Conservation (phyloP, 2,329 filamentous ascomycete species). For the Phoma sp. region DNA sequence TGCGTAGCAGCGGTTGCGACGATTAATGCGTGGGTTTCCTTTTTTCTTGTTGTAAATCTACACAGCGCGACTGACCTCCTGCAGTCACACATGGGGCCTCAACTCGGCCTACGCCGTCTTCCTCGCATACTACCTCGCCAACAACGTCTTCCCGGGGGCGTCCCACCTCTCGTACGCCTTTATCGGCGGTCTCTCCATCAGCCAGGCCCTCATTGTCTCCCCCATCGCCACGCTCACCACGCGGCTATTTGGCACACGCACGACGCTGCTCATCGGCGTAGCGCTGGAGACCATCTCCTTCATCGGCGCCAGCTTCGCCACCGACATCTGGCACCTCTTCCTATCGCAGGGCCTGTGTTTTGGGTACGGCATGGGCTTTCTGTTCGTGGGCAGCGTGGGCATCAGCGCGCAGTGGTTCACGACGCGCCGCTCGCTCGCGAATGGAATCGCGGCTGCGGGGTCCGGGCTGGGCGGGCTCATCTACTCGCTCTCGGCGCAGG, state of each 20-base stretch:
- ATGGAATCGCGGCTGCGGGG: slow-evolving; percentile 71
- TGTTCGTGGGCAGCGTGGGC: slow-evolving; percentile 72
- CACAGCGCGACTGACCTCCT: neutral
- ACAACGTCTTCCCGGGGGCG: slow-evolving; percentile 67
- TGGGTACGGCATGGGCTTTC: slow-evolving; percentile 78
- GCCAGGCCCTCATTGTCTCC: slow-evolving; percentile 69
- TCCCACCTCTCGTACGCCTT: slow-evolving; percentile 75
- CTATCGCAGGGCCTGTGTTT: slow-evolving; percentile 77
- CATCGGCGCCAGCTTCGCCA: slow-evolving; percentile 73
- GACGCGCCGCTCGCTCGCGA: slow-evolving; percentile 71
- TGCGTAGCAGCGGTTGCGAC: slow-evolving; percentile 51
- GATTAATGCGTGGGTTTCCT: slow-evolving; percentile 44
- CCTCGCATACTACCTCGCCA: slow-evolving; percentile 72
- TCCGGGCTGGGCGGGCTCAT: slow-evolving; percentile 76
- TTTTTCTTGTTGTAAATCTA: neutral
- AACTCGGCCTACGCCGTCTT: slow-evolving; percentile 77
- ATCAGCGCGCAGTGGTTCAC: slow-evolving; percentile 78
- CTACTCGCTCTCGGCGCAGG: slow-evolving; percentile 71
- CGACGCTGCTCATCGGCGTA: slow-evolving; percentile 69
- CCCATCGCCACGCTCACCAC: slow-evolving; percentile 70
- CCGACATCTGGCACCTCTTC: slow-evolving; percentile 75
- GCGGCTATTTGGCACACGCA: slow-evolving; percentile 67
- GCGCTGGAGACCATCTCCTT: slow-evolving; percentile 69
- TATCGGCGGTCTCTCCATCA: slow-evolving; percentile 74
- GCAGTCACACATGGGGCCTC: slow-evolving; percentile 74